Percentiles rank a stretch among this genome's conserved stretches.
Evolutionary conservation across 495 filamentous ascomycete species (phyloP).

Genomic region (Astrocystis sublimbata): DNA sequence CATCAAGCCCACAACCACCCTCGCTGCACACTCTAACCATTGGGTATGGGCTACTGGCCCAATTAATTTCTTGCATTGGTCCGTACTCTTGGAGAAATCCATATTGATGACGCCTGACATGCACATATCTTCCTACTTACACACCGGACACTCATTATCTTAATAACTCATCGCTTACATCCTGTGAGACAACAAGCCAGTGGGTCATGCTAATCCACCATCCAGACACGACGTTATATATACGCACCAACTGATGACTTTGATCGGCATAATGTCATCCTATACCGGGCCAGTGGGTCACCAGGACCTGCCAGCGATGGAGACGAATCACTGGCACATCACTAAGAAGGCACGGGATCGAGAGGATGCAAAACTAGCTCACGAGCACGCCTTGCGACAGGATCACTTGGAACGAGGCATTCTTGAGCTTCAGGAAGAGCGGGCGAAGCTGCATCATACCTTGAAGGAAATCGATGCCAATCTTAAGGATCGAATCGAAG

Average conservation of each 20-base stretch:
- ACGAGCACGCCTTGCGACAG: constrained; percentile 20
- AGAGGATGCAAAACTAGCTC: constrained; percentile 19
- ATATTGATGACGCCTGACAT: background rate
- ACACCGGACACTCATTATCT: background rate
- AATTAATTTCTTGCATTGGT: background rate
- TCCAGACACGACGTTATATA: constrained; percentile 10
- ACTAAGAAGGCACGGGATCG: constrained; percentile 20
- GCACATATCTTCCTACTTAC: background rate
- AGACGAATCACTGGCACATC: constrained; percentile 23
- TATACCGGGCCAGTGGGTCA: constrained; percentile 18
- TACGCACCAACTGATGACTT: constrained; percentile 3
- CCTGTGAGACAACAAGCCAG: background rate
- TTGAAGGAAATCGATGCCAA: constrained; percentile 6
- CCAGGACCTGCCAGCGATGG: constrained; percentile 26
- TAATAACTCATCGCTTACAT: background rate
- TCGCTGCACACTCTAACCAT: background rate
- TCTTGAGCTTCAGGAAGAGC: constrained; percentile 21
- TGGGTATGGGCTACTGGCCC: background rate
- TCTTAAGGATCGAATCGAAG: constrained; percentile 22
- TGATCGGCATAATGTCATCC: constrained; percentile 26
- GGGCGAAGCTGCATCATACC: constrained; percentile 18
- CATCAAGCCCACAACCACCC: background rate
- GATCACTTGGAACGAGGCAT: constrained; percentile 23
- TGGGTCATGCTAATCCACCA: background rate
- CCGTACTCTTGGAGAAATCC: background rate